Evolutionary conservation across 2,329 filamentous ascomycete genomes (phyloP).

Genomic region (Leptodontidium sp.): DNA sequence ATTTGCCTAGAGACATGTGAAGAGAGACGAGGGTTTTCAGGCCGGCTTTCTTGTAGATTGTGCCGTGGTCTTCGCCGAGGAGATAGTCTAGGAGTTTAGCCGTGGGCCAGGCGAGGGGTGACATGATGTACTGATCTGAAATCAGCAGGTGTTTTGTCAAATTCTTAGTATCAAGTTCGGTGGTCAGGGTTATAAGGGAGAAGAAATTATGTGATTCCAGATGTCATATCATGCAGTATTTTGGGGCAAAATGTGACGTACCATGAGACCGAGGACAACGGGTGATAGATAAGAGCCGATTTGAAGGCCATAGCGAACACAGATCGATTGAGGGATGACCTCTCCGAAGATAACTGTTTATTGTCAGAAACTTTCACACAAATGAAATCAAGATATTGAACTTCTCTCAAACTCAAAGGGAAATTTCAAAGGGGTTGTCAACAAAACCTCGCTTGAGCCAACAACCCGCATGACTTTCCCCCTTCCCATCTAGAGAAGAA

Average conservation of each 20-base stretch:
- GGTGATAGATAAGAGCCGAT: conserved; percentile 95
- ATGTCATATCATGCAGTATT: too few relatives aligned
- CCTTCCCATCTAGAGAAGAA: not conserved
- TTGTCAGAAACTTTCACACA: conserved; percentile 36
- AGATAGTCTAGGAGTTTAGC: conserved; percentile 94
- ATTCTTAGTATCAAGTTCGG: too few relatives aligned
- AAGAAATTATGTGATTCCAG: too few relatives aligned
- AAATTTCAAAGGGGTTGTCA: not conserved
- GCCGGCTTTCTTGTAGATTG: conserved; percentile 97
- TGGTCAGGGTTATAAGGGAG: too few relatives aligned
- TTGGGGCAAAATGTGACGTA: too few relatives aligned
- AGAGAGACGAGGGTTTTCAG: conserved; percentile 95
- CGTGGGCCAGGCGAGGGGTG: conserved; percentile 90
- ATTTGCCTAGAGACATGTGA: conserved; percentile 88
- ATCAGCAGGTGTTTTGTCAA: too few relatives aligned
- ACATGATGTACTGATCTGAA: conserved; percentile 70
- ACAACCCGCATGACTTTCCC: too few relatives aligned
- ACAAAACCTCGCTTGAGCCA: conserved; percentile 5
- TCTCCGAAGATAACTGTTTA: conserved; percentile 93
- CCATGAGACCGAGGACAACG: conserved; percentile 85
- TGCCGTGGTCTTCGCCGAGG: conserved; percentile 93
- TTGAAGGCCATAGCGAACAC: conserved; percentile 92
- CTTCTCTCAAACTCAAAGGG: not conserved
- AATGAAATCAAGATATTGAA: not conserved
- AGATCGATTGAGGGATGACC: conserved; percentile 93